phyloP scores from a whole-genome alignment of 2,329 filamentous ascomycete genomes.

The Penicillium sp. region DNA sequence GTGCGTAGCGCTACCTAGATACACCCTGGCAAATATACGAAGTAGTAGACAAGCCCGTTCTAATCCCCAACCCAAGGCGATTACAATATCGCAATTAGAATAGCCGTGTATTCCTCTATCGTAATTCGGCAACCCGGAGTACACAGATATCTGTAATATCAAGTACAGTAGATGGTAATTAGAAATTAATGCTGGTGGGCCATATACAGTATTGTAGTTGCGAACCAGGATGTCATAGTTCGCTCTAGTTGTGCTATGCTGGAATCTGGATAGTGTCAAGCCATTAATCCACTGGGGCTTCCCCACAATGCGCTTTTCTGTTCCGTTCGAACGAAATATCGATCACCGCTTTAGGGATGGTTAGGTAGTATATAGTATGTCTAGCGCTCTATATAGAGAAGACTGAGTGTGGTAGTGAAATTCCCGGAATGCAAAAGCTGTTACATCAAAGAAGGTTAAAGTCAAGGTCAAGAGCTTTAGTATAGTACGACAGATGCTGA shows the following conservation, averaged over 20 bases:
- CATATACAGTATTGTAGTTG: background rate
- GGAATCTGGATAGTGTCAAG: constrained; percentile 16
- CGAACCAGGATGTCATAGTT: constrained; percentile 16
- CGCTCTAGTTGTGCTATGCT: constrained; percentile 15
- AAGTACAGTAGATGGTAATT: background rate
- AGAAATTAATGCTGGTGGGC: background rate
- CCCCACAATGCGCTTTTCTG: constrained; percentile 7
- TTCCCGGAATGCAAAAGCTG: too few relatives aligned
- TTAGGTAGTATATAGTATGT: background rate
- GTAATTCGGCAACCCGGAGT: background rate
- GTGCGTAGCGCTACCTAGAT: too few relatives aligned
- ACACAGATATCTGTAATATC: too few relatives aligned
- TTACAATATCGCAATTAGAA: too few relatives aligned
- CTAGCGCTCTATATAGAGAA: background rate
- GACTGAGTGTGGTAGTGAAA: background rate
- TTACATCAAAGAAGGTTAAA: too few relatives aligned
- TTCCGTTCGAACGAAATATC: constrained; percentile 13
- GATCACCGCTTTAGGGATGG: background rate
- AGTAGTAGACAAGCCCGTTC: background rate
- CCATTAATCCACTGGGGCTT: constrained; percentile 10
- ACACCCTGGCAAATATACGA: background rate
- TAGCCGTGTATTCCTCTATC: background rate
- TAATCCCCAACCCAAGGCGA: too few relatives aligned
- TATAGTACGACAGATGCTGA: background rate
- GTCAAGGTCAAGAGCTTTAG: background rate